phyloP scores from a whole-genome alignment of 768 basidiomycete species.

The Gloeophyllum trabeum region DNA sequence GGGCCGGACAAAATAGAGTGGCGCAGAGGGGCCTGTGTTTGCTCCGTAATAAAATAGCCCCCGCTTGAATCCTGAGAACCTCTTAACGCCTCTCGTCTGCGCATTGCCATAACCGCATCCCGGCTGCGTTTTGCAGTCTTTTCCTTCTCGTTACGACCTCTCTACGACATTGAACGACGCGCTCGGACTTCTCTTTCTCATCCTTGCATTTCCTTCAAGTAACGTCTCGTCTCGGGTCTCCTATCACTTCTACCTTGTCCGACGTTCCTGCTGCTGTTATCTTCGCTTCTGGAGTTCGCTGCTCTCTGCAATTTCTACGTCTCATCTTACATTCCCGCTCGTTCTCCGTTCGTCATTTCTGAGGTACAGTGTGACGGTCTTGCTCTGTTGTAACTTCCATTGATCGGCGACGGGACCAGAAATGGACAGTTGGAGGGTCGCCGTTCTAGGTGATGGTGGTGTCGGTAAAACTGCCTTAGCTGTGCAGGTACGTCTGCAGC shows the following conservation, averaged over 20 bases:
- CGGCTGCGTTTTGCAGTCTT: constrained; percentile 9
- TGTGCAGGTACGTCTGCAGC: constrained; percentile 60
- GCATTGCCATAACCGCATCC: constrained; percentile 12
- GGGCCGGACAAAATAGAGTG: background rate
- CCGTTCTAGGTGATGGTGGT: constrained; percentile 93
- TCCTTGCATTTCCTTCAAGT: constrained; percentile 17
- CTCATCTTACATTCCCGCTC: constrained; percentile 5
- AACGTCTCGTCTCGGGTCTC: constrained; percentile 19
- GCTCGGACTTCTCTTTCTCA: constrained; percentile 28
- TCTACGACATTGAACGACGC: constrained; percentile 44
- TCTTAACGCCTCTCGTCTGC: constrained; percentile 13
- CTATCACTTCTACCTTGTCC: constrained; percentile 13
- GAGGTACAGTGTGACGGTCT: constrained; percentile 9
- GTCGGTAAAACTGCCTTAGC: constrained; percentile 96
- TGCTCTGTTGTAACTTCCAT: background rate
- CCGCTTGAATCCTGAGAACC: constrained; percentile 7
- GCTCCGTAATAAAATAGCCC: constrained; percentile 10
- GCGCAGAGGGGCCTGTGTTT: constrained; percentile 5
- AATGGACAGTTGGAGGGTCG: constrained; percentile 95
- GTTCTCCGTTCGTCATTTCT: constrained; percentile 11
- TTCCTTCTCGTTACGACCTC: constrained; percentile 9
- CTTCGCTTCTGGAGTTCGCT: constrained; percentile 4
- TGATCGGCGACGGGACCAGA: constrained; percentile 17
- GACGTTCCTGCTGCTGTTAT: constrained; percentile 10
- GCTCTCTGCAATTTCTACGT: constrained; percentile 9